Evolutionary conservation across 2,329 filamentous ascomycete genomes (phyloP), one percentile per base, ranked within the genome.

Genomic region (Fusarium sacchari): DNA sequence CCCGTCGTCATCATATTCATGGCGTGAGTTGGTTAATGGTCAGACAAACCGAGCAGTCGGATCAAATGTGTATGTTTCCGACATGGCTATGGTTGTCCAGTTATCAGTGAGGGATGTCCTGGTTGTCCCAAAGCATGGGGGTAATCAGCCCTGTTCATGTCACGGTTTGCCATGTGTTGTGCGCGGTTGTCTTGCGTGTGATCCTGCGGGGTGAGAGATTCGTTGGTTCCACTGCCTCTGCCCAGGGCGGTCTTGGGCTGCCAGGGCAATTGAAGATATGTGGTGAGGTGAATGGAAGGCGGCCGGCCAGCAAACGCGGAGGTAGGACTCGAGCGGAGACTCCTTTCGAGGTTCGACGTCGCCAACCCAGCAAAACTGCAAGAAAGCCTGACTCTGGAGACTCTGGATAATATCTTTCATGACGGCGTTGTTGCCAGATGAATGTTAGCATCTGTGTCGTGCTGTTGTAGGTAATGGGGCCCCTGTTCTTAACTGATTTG

Each of bases 1-100:
- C n/a, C n/a, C n/a, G n/a, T n/a, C 61, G 65, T 42, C 60, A 75
- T 65, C 66, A 77, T 76, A 50, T 24, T 26, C 34, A 76, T 77
- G 72, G 71, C 72, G 66, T 76, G 76, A 76, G 74, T 47, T 49
- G 52, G 18, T 36, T 36, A 42, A 67, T 74, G 71, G 60, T 46
- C 64, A 74, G 71, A 67, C 65, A 46, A 60, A 71, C 50, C 34
- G 32, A 70, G 47, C 46, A 57, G 50, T 57, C 56, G 57, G 59
- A 67, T 43, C 24, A 46, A 64, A 40, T 42, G 26, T 71, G 40
- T 46, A 60, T 43, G 59, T 44, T 56, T 60, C 67, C 39, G 46
- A 59, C 47, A 59, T 67, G 59, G 67, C 42, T 49, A 47, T 67
- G 55, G 37, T 68, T 56, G 56, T 69, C 52, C 47, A 63, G 57